Evolutionary conservation across 225 moss, liverwort and hornwort species (phyloP).

Genomic region (Polytrichum commune): DNA sequence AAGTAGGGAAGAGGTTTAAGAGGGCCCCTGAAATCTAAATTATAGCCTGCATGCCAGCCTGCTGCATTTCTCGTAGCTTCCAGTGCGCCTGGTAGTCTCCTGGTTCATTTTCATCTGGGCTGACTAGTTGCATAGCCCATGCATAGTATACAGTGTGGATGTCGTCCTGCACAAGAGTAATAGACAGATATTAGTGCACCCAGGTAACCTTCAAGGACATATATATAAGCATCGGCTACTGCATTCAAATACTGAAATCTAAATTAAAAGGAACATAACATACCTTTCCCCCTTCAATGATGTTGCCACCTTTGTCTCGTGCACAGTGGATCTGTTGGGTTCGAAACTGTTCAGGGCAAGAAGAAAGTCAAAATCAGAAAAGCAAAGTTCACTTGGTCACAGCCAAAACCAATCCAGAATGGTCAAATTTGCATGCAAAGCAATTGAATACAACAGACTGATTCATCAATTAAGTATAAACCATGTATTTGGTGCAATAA

Average conservation of each 20-base stretch:
- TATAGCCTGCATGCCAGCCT: slow-evolving; percentile 92
- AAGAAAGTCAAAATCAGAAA: no score
- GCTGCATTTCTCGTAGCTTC: slow-evolving; percentile 97
- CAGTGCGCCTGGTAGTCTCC: slow-evolving; percentile 72
- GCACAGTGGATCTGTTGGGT: slow-evolving; percentile 96
- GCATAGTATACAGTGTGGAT: slow-evolving; percentile 93
- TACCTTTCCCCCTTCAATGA: slow-evolving; percentile 81
- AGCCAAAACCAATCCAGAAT: no score
- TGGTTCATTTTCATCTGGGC: slow-evolving; percentile 60
- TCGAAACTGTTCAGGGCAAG: slow-evolving; percentile 60
- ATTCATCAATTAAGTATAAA: no score
- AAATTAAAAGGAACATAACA: no score
- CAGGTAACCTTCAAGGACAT: no score
- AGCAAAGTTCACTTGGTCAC: no score
- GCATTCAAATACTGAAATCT: no score
- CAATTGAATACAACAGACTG: no score
- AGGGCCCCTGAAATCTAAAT: slow-evolving; percentile 38
- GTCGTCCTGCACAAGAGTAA: slow-evolving; percentile 57
- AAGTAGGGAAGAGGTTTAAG: background rate
- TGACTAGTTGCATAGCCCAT: slow-evolving; percentile 97
- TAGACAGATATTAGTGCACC: no score
- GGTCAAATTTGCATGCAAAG: no score
- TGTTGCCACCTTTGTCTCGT: slow-evolving; percentile 87
- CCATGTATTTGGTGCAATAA: no score
- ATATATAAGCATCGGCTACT: no score